phyloP scores from a whole-genome alignment of 805 yeast genomes.

The Candida insectalens region DNA sequence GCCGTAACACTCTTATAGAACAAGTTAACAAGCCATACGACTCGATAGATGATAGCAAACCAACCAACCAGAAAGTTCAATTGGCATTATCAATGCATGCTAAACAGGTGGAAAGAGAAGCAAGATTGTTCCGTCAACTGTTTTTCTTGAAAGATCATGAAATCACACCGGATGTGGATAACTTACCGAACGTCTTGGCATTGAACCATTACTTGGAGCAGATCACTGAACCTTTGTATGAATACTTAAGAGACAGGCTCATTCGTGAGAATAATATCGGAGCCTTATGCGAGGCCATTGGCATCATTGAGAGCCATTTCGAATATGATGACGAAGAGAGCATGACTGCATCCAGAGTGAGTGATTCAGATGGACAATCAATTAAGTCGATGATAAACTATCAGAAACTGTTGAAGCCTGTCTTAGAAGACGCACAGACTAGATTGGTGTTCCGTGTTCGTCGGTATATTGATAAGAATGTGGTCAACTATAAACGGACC shows the following conservation, averaged over 20 bases:
- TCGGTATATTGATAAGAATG: slow-evolving; percentile 56
- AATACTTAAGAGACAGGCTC: slow-evolving; percentile 52
- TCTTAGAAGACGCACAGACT: slow-evolving; percentile 68
- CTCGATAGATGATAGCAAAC: slow-evolving; percentile 17
- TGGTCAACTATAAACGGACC: slow-evolving; percentile 57
- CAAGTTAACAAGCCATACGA: slow-evolving; percentile 23
- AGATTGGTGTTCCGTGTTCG: slow-evolving; percentile 75
- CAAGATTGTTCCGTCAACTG: slow-evolving; percentile 42
- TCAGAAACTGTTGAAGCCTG: slow-evolving; percentile 58
- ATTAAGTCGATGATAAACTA: slow-evolving; percentile 26
- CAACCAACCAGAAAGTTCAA: slow-evolving; percentile 53
- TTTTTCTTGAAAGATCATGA: slow-evolving; percentile 28
- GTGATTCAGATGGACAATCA: slow-evolving; percentile 10
- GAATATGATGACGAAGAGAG: slow-evolving; percentile 40
- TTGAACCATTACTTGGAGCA: slow-evolving; percentile 52
- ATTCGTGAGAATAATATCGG: slow-evolving; percentile 63
- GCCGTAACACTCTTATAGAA: slow-evolving; percentile 41
- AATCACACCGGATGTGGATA: slow-evolving; percentile 12
- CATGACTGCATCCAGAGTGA: slow-evolving; percentile 6
- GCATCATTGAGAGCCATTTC: slow-evolving; percentile 56
- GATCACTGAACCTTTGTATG: slow-evolving; percentile 72
- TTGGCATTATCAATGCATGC: slow-evolving; percentile 50
- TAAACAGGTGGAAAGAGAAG: slow-evolving; percentile 53
- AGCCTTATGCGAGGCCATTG: slow-evolving; percentile 64
- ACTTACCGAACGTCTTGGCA: slow-evolving; percentile 21